Conservation (phyloP, 2,329 filamentous ascomycete species). For the Furcasterigmium sp. region DNA sequence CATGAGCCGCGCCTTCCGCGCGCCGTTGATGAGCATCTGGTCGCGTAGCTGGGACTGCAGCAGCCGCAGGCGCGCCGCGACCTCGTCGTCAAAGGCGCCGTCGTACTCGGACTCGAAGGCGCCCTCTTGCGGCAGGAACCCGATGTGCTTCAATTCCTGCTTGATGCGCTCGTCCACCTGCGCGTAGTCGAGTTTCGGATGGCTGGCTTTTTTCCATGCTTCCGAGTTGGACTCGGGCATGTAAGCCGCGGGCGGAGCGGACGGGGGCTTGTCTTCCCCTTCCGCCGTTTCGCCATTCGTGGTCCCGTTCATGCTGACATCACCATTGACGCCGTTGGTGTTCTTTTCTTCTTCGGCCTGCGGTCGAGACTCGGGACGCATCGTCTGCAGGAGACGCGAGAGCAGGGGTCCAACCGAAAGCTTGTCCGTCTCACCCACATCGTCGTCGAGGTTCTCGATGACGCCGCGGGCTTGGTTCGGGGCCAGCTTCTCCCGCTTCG, state of each 20-base stretch:
- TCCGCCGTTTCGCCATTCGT: conserved; percentile 38
- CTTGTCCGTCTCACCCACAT: conserved; percentile 81
- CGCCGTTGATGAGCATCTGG: conserved; percentile 82
- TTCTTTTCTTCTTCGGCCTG: conserved; percentile 51
- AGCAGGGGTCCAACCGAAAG: conserved; percentile 85
- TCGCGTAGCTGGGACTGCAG: conserved; percentile 79
- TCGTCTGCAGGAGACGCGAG: conserved; percentile 70
- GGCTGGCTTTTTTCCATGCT: conserved; percentile 72
- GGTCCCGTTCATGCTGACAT: conserved; percentile 49
- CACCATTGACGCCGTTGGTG: conserved; percentile 46
- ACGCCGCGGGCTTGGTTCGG: conserved; percentile 79
- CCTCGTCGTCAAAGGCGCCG: conserved; percentile 87
- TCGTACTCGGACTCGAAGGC: conserved; percentile 69
- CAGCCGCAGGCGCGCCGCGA: conserved; percentile 81
- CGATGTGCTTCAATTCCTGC: conserved; percentile 85
- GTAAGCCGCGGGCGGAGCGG: conserved; percentile 64
- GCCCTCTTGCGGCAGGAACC: conserved; percentile 67
- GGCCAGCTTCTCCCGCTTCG: conserved; percentile 60
- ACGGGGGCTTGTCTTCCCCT: conserved; percentile 29
- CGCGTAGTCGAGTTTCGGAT: conserved; percentile 74
- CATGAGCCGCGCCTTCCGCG: conserved; percentile 78
- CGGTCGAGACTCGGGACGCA: conserved; percentile 69
- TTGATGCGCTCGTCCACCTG: conserved; percentile 88
- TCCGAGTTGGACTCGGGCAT: conserved; percentile 74
- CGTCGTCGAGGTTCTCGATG: conserved; percentile 83